Evolutionary conservation across 345 rosid genomes (phyloP), one percentile per base, ranked within the genome.

Genomic region (Camelina neglecta): DNA sequence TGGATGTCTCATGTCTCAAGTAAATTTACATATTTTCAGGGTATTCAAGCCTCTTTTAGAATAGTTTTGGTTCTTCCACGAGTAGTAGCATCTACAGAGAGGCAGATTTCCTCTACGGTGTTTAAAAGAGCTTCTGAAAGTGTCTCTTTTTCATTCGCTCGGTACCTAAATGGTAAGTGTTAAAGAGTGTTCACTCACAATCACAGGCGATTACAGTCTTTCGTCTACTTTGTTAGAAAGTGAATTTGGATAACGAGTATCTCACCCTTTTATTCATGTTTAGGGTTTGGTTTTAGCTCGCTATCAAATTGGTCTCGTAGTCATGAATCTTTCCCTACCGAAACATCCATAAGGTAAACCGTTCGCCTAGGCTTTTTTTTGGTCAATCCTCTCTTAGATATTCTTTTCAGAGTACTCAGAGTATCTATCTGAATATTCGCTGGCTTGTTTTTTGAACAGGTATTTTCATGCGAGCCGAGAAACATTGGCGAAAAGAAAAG

Each of bases 401-500:
- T 31, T 4, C 33, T 73, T 42, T 39, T 39, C 31, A 65, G 31
- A 47, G 55, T 23, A 33, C 15, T 41, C 45, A 5, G 48, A 12
- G 6, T 44, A 44, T 60, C 6, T 23, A 42, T 29, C 33, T 53
- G 39, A 29, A 12, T 68, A 16, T 49, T 64, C 13, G 31, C 63
- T 69, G 62, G 74, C 9, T 16, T 68, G 33, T 38, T 41, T 78
- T 61, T 31, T 76, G 48, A 47, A 38, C 74, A 92, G 97, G 80
- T 82, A 74, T 73, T 85, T 90, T 76, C 93, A 89, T 80, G 86
- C 81, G 20, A 92, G 81, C 69, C 81, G 84, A 5, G 82, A 78
- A 66, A 79, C 86, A 38, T 69, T 85, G 79, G 88, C 83, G 49
- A 83, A 71, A 75, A 83, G 72, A 73, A 83, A 72, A 57, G 73